Base-by-base conservation (phyloP, 2,329 filamentous ascomycete species). In the Penicillium corylophilum region DNA sequence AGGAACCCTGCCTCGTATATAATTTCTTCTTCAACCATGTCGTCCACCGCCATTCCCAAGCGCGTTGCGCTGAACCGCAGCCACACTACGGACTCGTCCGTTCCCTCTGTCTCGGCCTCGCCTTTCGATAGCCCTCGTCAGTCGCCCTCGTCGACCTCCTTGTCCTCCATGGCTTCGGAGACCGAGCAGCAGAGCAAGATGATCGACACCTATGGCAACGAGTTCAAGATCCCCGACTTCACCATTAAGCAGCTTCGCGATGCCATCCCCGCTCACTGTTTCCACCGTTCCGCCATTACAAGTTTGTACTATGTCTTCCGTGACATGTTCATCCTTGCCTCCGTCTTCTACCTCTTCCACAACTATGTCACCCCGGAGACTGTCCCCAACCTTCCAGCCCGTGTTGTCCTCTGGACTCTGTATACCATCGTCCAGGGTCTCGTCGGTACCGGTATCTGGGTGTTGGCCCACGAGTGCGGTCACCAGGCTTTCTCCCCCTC, bases 201-300 rank as follows among this genome's bases (percentile, higher is more conserved):
- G 62, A 67, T 94, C 59, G 92, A 99, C 77, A 93, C 90, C 12
- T 94, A 95, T 72, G 94, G 94, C 75, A 96, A 97, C 75, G 83
- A 91, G 68, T 99, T 99, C 79, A 81, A 90, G 74, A 82, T 95
- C 51, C 94, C 94, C 62, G 87, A 97, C 76, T 99, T 88, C 80
- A 95, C 91, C 70, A 95, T 99, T 82, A 96, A 96, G 81, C 84
- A 99, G 71, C 93, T 99, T 71, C 87, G 90, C 68, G 89, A 96
- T 77, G 94, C 94, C 71, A 99, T 99, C 63, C 94, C 94, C 60
- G 90, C 92, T 76, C 94, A 96, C 82, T 99, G 94, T 83, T 97
- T 88, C 74, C 82, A 96, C 79, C 88, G 94, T 55, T 95, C 90
- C 42, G 89, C 83, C 55, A 71, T 84, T 60, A 84, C 78, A 60